Conservation (phyloP, 208 protist species). For the Tetramitus jugosus region DNA sequence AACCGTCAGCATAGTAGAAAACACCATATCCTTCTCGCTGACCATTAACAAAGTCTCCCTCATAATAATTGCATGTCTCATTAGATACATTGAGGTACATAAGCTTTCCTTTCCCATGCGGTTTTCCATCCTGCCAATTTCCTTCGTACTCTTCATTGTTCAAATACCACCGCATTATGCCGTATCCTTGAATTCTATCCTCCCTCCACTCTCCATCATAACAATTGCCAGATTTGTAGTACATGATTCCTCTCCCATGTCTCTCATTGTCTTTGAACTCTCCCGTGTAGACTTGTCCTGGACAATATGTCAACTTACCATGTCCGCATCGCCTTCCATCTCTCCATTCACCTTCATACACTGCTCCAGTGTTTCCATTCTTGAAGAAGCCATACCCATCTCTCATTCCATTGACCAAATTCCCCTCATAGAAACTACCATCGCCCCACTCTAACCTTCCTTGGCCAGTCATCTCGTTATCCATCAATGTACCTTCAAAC, state of each 20-base stretch:
- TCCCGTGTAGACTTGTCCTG: conserved; percentile 19
- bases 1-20: conserved; percentile 34
- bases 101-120: conserved; percentile 26
- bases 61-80: conserved; percentile 55
- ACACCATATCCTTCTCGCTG: conserved; percentile 37
- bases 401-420: conserved; percentile 14
- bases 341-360: conserved; percentile 33
- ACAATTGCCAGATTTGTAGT: conserved; percentile 45
- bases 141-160: conserved; percentile 32
- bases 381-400: conserved; percentile 11
- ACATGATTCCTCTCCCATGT: conserved; percentile 66
- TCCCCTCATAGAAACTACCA: conserved; percentile 26
- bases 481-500: conserved; percentile 20
- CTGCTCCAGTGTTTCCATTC: background rate
- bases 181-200: background rate
- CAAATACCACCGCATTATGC: background rate
- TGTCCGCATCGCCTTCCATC: background rate
- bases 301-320: conserved; percentile 6
- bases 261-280: conserved; percentile 39
- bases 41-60: conserved; percentile 49
- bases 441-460: conserved; percentile 27
- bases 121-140: conserved; percentile 19
- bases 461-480: conserved; percentile 12
- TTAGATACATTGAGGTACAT: background rate
- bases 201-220: conserved; percentile 6